Evolutionary conservation across 2,329 filamentous ascomycete species (phyloP).

Genomic region (Curvularia sp.): DNA sequence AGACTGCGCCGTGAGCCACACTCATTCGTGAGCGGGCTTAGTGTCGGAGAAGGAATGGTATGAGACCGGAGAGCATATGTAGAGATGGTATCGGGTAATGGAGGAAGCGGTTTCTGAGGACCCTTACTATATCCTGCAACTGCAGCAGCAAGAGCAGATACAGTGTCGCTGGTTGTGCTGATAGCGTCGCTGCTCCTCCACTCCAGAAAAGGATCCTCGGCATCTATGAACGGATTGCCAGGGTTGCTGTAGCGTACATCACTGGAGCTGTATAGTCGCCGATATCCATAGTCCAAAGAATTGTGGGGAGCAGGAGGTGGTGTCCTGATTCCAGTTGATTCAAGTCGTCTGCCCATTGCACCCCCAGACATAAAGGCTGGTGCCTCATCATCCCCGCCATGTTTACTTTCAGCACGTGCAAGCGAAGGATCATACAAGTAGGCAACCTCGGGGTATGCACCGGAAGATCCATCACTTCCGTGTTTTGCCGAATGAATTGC

Average conservation of each 20-base stretch:
- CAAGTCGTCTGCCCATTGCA: constrained; percentile 15
- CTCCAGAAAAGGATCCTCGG: constrained; percentile 4
- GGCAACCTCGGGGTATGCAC: constrained; percentile 43
- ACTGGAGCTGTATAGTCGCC: constrained; percentile 12
- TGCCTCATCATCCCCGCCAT: constrained; percentile 27
- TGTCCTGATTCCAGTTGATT: background rate
- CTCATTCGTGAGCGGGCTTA: constrained; percentile 27
- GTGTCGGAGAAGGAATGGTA: constrained; percentile 30
- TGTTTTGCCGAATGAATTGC: constrained; percentile 30
- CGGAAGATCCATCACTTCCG: constrained; percentile 24
- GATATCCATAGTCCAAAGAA: constrained; percentile 9
- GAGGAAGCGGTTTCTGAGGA: constrained; percentile 14
- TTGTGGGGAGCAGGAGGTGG: constrained; percentile 11
- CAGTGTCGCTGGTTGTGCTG: constrained; percentile 15
- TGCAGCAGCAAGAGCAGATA: constrained; percentile 26
- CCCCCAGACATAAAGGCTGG: constrained; percentile 36
- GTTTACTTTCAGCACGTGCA: constrained; percentile 9
- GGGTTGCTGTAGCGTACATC: constrained; percentile 21
- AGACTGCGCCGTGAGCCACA: constrained; percentile 17
- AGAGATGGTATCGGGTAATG: background rate
- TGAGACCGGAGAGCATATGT: constrained; percentile 19
- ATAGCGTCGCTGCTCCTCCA: constrained; percentile 16
- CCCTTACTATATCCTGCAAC: constrained; percentile 21
- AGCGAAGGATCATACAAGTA: constrained; percentile 46
- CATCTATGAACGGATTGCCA: constrained; percentile 23